A percentile compares a stretch with the other conserved stretches of the same genome.
Evolutionary conservation across 2,329 filamentous ascomycete genomes (phyloP).

Genomic region (Xylariaceae sp.): DNA sequence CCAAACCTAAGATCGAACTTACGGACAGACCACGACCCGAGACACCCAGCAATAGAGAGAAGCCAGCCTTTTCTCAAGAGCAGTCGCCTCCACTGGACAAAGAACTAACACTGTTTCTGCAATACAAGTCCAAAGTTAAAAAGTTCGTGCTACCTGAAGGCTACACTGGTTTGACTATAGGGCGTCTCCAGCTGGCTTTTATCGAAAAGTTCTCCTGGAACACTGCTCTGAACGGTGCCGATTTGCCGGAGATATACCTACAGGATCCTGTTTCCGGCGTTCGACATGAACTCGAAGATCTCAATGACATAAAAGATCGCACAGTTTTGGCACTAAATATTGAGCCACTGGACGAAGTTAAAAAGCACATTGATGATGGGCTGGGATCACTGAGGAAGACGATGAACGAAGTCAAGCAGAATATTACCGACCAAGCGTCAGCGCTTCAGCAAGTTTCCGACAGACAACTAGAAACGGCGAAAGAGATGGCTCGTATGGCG

Average conservation of each 20-base stretch:
- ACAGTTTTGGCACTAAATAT: constrained; percentile 94
- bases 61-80: constrained; percentile 54
- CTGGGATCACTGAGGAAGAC: constrained; percentile 74
- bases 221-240: constrained; percentile 86
- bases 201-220: constrained; percentile 99
- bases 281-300: constrained; percentile 92
- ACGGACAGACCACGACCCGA: constrained; percentile 24
- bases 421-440: constrained; percentile 76
- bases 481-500: constrained; percentile 69
- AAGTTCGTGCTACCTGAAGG: constrained; percentile 89
- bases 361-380: constrained; percentile 91
- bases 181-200: constrained; percentile 86
- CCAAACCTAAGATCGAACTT: constrained; percentile 17
- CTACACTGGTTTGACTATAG: constrained; percentile 77
- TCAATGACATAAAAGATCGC: constrained; percentile 88
- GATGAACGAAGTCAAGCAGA: constrained; percentile 81
- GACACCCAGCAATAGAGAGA: constrained; percentile 44
- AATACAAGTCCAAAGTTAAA: constrained; percentile 96
- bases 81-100: constrained; percentile 71
- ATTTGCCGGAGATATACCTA: constrained; percentile 95
- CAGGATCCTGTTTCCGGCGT: constrained; percentile 94
- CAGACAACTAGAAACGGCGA: constrained; percentile 82
- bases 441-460: constrained; percentile 85
- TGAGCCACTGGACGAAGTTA: constrained; percentile 91
- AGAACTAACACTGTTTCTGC: constrained; percentile 87